Evolutionary conservation across 345 rosid species (phyloP), one percentile per base, ranked within the genome.

Genomic region (Chamaenerion angustifolium): DNA sequence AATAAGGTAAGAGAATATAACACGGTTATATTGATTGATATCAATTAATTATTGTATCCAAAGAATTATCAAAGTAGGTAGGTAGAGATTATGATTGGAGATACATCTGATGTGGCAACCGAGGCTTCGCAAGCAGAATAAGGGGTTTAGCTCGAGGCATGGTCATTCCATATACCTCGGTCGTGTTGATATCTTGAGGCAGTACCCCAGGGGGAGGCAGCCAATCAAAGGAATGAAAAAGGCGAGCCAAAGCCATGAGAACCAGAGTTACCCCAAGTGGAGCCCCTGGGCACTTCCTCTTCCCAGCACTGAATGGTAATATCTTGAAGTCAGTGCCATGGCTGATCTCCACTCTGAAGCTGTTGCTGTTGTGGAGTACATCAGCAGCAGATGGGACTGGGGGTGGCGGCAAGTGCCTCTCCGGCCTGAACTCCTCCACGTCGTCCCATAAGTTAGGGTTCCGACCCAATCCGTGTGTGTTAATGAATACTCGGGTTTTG

Each of bases 201-300:
- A 65, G 56, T 16, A 68, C 14, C 13, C 82, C 80, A 1, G 58
- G 54, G 1, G 71, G 74, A 0, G 82, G 82, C 46, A 57, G 37
- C 98, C 98, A 90, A 9, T 90, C 85, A 41, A 90, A 90, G 46
- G 81, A 73, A 46, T 86, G 98, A 56, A 86, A 83, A 35, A 90
- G 82, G 27, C 88, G 73, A 63, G 95, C 95, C 77, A 90, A 61
- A 55, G 88, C 95, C 85, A 72, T 73, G 1, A 86, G 57, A 64
- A 90, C 95, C 69, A 90, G 60, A 1, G 86, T 83, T 59, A 76
- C 79, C 6, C 98, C 98, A 27, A 90, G 76, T 1, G 98, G 98
- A 1, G 92, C 94, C 4, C 95, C 98, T 0, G 94, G 98, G 55
- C 98, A 90, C 62, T 74, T 85, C 57, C 98, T 76, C 64, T 81